These are phyloP conservation scores for Leucosporidium creatinivorum DNA, from an alignment of 768 basidiomycete genomes.

Conservation along the genomic window DNA sequence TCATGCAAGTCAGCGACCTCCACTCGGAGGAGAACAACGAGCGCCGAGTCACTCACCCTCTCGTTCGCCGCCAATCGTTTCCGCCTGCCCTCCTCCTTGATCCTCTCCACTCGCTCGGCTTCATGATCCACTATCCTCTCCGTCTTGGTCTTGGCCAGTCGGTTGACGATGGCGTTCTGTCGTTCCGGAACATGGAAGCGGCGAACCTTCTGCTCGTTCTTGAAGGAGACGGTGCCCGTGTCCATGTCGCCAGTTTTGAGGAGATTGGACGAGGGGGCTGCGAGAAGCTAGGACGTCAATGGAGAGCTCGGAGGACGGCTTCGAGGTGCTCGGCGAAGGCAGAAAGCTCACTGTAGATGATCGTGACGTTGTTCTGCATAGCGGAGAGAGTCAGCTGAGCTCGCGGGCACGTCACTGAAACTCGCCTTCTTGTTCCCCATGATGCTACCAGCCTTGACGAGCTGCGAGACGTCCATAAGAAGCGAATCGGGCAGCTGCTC, in stretches of 20 bases:
- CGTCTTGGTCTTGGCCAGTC: constrained; percentile 60
- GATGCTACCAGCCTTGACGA: constrained; percentile 66
- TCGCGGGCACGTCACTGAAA: not conserved
- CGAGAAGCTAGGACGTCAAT: no score
- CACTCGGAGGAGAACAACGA: not conserved
- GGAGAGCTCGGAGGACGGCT: no score
- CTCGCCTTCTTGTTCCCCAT: not conserved
- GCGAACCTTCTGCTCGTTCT: constrained; percentile 79
- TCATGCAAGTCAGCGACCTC: not conserved
- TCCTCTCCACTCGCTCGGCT: constrained; percentile 69
- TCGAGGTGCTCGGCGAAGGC: no score
- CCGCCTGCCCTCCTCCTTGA: constrained; percentile 43
- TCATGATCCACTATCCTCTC: constrained; percentile 68
- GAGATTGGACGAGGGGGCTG: constrained; percentile 56
- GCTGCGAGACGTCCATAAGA: constrained; percentile 77
- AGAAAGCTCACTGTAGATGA: constrained; percentile 61
- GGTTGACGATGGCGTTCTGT: constrained; percentile 83
- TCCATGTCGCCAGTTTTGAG: constrained; percentile 99
- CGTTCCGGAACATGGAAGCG: constrained; percentile 69
- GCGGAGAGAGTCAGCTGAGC: no score
- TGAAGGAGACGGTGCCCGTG: constrained; percentile 90
- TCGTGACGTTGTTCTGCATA: constrained; percentile 65
- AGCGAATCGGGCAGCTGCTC: constrained; percentile 74
- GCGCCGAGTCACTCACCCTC: constrained; percentile 49
- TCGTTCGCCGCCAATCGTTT: constrained; percentile 66